Conservation (phyloP, 139 green algal genomes). For the Monoraphidium neglectum region DNA sequence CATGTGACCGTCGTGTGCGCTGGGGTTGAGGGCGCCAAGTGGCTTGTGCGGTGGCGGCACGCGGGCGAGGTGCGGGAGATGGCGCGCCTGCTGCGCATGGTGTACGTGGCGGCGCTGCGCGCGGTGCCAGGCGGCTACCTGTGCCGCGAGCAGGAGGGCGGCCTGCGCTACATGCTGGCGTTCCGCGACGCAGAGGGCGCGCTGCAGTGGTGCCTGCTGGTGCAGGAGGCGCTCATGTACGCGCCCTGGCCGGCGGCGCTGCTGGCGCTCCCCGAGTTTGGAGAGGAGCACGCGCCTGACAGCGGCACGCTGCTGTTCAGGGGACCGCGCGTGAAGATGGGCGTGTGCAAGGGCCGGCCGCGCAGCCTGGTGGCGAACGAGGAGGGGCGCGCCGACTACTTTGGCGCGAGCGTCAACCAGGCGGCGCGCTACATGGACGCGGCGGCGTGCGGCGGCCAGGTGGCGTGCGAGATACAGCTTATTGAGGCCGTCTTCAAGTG, state of each 20-base stretch:
- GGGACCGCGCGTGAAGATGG: constrained; percentile 48
- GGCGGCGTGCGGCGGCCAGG: constrained; percentile 10
- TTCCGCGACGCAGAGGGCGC: constrained; percentile 1
- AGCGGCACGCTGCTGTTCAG: constrained; percentile 31
- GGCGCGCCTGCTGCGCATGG: no score
- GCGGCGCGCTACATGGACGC: constrained; percentile 21
- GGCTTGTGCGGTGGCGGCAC: background rate
- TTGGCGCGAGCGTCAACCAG: constrained; percentile 11
- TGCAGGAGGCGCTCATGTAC: constrained; percentile 48
- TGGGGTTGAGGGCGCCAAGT: no score
- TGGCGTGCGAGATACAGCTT: no score
- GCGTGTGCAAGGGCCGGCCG: constrained; percentile 48
- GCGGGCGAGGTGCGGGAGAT: constrained; percentile 7
- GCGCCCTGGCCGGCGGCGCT: constrained; percentile 32
- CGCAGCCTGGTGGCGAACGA: constrained; percentile 48
- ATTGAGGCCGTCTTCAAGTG: no score
- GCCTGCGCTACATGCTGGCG: constrained; percentile 8
- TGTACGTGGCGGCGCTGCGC: constrained; percentile 7
- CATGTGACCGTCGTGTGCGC: no score
- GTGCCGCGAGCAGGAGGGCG: constrained; percentile 33
- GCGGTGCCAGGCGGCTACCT: constrained; percentile 42
- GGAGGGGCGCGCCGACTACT: constrained; percentile 28
- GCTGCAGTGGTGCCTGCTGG: constrained; percentile 7
- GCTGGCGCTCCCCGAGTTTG: background rate
- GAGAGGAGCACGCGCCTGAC: background rate